Base-by-base conservation (phyloP, 495 filamentous ascomycete genomes). In the Sordaria brevicollis region DNA sequence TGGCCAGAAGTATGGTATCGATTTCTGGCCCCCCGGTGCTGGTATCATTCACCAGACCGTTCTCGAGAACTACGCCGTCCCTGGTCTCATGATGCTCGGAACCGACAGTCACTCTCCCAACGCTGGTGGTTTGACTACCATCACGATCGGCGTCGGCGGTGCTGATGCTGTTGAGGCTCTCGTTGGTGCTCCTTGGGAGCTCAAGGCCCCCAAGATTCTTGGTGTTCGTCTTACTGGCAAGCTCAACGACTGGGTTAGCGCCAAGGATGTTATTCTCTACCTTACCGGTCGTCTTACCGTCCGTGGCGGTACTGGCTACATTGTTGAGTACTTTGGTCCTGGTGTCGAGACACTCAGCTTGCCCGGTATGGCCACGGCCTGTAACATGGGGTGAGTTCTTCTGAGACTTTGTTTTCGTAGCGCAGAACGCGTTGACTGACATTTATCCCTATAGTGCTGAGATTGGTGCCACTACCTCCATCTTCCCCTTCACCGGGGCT, bases 31-130 rank as follows among this genome's bases (percentile, higher is more conserved):
- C 2, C 95, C 95, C 0, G 96, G 96, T 67, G 95, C 95, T n/a
- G 95, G 95, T 71, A 99, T 99, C 71, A 99, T 99, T 73, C 95
- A 99, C 82, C 95, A 99, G 86, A 96, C 92, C 70, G 95, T 99
- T 54, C 83, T 99, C 74, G 95, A 99, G 84, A 98, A 98, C 81
- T 99, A 99, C 77, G 92, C 95, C n/a, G 89, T 93, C 5, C 95
- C 95, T 5, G 95, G 95, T 62, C 78, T 97, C 75, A 97, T 99
- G 95, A 97, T 98, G 94, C 87, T 99, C n/a, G 95, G 95, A 69
- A 99, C 95, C 38, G 95, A 99, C 80, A 97, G 94, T 76, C 95
- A 98, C 82, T 97, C 95, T 34, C 95, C 95, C 25, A 98, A 99
- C 79, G 95, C 90, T 15, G 95, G 95, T 78, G 95, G 95, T 71